Base-by-base conservation (phyloP, 2,329 filamentous ascomycete genomes). In the Aspergillus sp. region DNA sequence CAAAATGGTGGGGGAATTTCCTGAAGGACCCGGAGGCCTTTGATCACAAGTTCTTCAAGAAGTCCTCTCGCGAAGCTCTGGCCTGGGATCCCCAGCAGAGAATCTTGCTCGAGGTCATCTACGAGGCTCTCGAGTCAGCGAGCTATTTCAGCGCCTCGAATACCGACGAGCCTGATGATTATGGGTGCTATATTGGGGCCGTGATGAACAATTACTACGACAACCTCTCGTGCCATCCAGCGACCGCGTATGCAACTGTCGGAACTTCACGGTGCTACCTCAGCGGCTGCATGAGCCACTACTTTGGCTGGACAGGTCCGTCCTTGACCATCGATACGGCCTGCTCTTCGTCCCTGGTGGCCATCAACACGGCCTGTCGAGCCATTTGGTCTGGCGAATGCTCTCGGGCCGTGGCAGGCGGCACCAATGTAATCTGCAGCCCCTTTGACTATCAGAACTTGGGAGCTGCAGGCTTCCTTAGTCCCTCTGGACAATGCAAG, bases 221-320 rank as follows among this genome's bases (percentile, higher is more conserved):
- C 20, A 67, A 70, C 40, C 51, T 63, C 8, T 57, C 57, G 8
- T 60, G 38, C n/a, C 53, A 72, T 22, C n/a, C 52, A 2, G 52
- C 68, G 0, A 70, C 60, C 3, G 67, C 70, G 1, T 70, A 57
- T 40, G 56, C 64, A 3, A 53, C 57, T 2, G 51, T 50, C 1
- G 60, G 63, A 0, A 58, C 35, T 20, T 35, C 61, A 2, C 46
- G 49, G 5, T 43, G 46, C 2, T 65, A 60, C 26, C 41, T 56
- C 2, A 46, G 48, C 1, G 74, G 74, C 1, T 62, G 67, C 3
- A 62, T 78, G 36, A 70, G 66, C 33, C 73, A 77, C 45, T 65
- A 66, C 42, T 78, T 78, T 47, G 70, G 73, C 0, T 76, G 74
- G 60, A 71, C 65, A 3, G 76, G 76, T 1, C 77, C 77, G 0